A percentile compares a stretch with the other conserved stretches of the same genome.
Conservation (phyloP, 495 filamentous ascomycete genomes). For the Penicillium macrosclerotiorum region DNA sequence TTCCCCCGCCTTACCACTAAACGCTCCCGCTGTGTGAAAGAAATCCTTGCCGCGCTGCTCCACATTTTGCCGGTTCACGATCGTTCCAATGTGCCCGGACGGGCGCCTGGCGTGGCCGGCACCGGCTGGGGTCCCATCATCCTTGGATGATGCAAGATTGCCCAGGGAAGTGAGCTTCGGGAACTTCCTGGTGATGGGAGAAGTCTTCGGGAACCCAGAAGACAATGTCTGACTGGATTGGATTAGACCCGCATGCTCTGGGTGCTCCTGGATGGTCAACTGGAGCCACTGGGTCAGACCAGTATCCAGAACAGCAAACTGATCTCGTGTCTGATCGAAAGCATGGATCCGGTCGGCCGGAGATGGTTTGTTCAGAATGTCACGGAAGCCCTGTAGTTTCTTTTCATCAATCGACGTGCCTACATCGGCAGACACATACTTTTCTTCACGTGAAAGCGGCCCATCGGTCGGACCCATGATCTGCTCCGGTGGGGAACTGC, state of each 20-base stretch:
- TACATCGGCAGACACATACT: background rate
- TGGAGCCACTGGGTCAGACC: constrained; percentile 74
- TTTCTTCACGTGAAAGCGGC: background rate
- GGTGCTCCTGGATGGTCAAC: constrained; percentile 44
- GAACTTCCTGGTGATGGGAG: constrained; percentile 46
- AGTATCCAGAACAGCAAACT: constrained; percentile 68
- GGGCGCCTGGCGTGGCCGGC: constrained; percentile 35
- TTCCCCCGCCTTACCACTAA: constrained; percentile 68
- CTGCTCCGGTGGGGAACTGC: constrained; percentile 18
- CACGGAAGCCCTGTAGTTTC: constrained; percentile 60
- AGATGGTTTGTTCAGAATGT: constrained; percentile 65
- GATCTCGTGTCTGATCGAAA: constrained; percentile 65
- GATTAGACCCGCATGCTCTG: constrained; percentile 50
- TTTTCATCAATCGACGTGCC: constrained; percentile 23
- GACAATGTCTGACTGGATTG: constrained; percentile 32
- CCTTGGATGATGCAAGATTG: constrained; percentile 34
- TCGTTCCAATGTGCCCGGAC: constrained; percentile 37
- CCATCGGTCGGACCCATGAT: constrained; percentile 8
- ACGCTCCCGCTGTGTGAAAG: constrained; percentile 70
- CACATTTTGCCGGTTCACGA: constrained; percentile 46
- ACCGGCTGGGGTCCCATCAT: constrained; percentile 41
- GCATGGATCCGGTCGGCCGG: constrained; percentile 63
- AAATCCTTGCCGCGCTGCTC: constrained; percentile 81
- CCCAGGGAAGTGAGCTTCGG: constrained; percentile 40
- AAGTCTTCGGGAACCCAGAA: constrained; percentile 27